Base-by-base conservation (phyloP, 352 stramenopile species). In the Pythium phragmiticola region DNA sequence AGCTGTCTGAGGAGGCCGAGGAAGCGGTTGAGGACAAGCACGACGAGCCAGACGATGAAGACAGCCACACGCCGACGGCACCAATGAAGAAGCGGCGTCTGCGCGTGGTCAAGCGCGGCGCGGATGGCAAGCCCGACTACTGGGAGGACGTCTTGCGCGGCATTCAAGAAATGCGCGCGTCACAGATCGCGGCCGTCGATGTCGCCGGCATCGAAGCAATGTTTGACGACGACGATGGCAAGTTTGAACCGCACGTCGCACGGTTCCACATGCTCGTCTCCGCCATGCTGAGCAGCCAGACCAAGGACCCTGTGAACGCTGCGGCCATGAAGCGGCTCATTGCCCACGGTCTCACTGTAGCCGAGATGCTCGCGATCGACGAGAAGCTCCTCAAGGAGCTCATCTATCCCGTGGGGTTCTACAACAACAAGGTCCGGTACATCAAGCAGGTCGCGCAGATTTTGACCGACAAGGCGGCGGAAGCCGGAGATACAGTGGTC, bases 201-300 rank as follows among this genome's bases (percentile, higher is more conserved):
- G 77, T 76, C 34, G 76, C 83, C 54, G 82, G 84, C 39, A 80
- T 81, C 54, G 82, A 94, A 64, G 80, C 88, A 13, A 56, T 88
- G 56, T 78, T 71, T 28, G 69, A 81, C 30, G 54, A 60, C 21
- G 61, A 69, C 41, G 66, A 60, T 16, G 61, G 70, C 41, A 66
- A 52, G 30, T 79, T 74, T 23, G 66, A 65, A 2, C 71, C 75
- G 11, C 77, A 89, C 48, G 63, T 85, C 21, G 58, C 69, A 50
- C 83, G 93, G 42, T 99, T 98, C 70, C 94, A 98, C 72, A 85
- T 97, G 41, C 74, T 99, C 9, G 90, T 98, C 28, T 84, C 92
- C n/a, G 85, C 98, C 13, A 98, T 99, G 94, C 77, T 99, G 45
- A 98, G 89, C 50, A 97, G 84, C 68, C 97, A 99, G 74, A 99